Evolutionary conservation across 495 filamentous ascomycete species (phyloP).

Genomic region (Penicillium manginii): DNA sequence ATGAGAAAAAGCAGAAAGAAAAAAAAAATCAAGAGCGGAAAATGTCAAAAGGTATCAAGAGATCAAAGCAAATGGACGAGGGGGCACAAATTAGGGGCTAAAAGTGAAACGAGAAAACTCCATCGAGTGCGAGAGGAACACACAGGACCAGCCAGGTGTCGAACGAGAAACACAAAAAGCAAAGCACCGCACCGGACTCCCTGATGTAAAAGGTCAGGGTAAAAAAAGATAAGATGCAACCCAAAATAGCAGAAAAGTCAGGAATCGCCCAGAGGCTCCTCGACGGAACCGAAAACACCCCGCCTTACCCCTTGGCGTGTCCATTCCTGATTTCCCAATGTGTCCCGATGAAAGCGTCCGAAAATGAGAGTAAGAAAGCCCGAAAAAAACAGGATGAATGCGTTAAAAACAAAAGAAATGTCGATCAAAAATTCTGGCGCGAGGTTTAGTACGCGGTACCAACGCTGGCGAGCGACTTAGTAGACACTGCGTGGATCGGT

Average conservation of each 20-base stretch:
- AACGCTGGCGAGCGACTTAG: slow-evolving; percentile 51
- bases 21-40: slow-evolving; percentile 14
- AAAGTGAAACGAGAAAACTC: slow-evolving; percentile 38
- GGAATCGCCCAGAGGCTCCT: slow-evolving; percentile 42
- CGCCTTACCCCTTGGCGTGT: slow-evolving; percentile 41
- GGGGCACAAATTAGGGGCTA: slow-evolving; percentile 39
- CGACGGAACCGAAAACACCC: slow-evolving; percentile 40
- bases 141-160: slow-evolving; percentile 58
- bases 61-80: slow-evolving; percentile 30
- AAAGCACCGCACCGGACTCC: slow-evolving; percentile 56
- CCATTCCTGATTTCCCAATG: slow-evolving; percentile 40
- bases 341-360: slow-evolving; percentile 42
- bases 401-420: slow-evolving; percentile 3
- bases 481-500: slow-evolving; percentile 49
- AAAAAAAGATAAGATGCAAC: slow-evolving; percentile 33
- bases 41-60: slow-evolving; percentile 37
- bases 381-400: slow-evolving; percentile 18
- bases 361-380: slow-evolving; percentile 39
- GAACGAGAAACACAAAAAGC: slow-evolving; percentile 37
- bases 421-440: slow-evolving; percentile 18
- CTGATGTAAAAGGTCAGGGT: slow-evolving; percentile 41
- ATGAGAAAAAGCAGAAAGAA: slow-evolving; percentile 18
- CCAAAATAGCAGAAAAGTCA: slow-evolving; percentile 34
- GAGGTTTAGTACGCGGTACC: slow-evolving; percentile 50
- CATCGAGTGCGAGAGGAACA: slow-evolving; percentile 53